Base-by-base conservation (phyloP, 257 asterid species). In the Phtheirospermum japonicum region DNA sequence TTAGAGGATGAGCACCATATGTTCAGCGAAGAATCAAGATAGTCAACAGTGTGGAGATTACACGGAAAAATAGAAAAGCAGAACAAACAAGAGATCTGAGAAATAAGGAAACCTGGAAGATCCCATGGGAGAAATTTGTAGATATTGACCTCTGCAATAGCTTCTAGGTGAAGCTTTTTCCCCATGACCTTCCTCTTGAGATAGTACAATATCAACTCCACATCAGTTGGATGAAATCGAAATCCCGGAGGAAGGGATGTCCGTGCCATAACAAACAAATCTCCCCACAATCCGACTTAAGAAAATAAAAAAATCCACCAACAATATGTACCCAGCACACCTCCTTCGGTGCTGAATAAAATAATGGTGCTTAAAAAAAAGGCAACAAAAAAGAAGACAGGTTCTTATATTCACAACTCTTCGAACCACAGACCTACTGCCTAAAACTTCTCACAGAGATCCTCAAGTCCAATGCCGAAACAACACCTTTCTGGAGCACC, bases 401-500 rank as follows among this genome's bases (percentile, higher is more conserved):
- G n/a, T n/a, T n/a, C n/a, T n/a, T n/a, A n/a, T n/a, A n/a, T n/a
- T n/a, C n/a, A n/a, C n/a, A n/a, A n/a, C n/a, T n/a, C n/a, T n/a
- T n/a, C n/a, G n/a, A n/a, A n/a, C n/a, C n/a, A 12, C 59, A 53
- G 52, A 70, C 51, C 71, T 57, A 51, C 39, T 39, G 51, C 59
- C 58, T 62, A 52, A 42, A 28, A 63, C 75, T 57, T 66, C 34
- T 14, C 8, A 34, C 61, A 32, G 13, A 28, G 62, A 5, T 36
- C 40, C 68, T 91, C 95, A 91, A 82, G 94, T 91, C 98, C 98
- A 88, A 67, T 88, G 87, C 57, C 96, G 85, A 61, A 88, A 85
- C 65, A 80, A 72, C 46, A 70, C 75, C 77, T 74, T 90, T n/a
- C 56, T 73, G 17, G 78, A 72, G 67, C 91, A 79, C 88, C 95